These are phyloP conservation scores for Salvia splendens DNA, from an alignment of 257 asterid species.

Conservation along the genomic window DNA sequence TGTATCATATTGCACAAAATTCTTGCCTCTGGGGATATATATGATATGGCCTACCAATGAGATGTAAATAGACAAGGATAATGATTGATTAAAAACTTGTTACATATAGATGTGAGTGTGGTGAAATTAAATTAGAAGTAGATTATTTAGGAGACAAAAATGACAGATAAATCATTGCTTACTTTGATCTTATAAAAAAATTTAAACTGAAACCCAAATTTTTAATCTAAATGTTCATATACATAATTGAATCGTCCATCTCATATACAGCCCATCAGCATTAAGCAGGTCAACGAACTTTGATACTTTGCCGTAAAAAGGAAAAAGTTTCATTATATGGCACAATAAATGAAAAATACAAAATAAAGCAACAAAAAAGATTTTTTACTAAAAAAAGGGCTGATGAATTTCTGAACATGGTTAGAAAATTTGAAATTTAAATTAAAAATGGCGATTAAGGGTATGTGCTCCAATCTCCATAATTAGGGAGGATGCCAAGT, in stretches of 20 bases:
- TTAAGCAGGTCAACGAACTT: background rate
- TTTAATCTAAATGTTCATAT: too few relatives aligned
- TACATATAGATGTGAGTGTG: background rate
- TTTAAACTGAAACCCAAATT: background rate
- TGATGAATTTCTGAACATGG: background rate
- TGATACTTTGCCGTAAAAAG: constrained; percentile 1
- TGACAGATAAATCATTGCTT: background rate
- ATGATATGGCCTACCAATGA: background rate
- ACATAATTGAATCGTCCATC: background rate
- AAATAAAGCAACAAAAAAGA: background rate
- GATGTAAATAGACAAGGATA: background rate
- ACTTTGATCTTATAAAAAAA: background rate
- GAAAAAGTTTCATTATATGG: background rate
- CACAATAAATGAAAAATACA: background rate
- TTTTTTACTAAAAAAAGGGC: constrained; percentile 24
- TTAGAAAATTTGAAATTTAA: constrained; percentile 23
- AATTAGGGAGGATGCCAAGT: background rate
- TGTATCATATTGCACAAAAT: constrained; percentile 8
- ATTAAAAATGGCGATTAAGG: background rate
- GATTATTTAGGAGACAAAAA: background rate
- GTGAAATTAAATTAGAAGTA: too few relatives aligned
- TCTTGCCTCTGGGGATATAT: background rate
- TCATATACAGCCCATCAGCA: background rate
- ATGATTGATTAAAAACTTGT: background rate
- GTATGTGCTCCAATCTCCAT: background rate